Percentiles rank a stretch among this genome's conserved stretches.
Evolutionary conservation across 495 filamentous ascomycete genomes (phyloP).

Genomic region (Penicillium roqueforti): DNA sequence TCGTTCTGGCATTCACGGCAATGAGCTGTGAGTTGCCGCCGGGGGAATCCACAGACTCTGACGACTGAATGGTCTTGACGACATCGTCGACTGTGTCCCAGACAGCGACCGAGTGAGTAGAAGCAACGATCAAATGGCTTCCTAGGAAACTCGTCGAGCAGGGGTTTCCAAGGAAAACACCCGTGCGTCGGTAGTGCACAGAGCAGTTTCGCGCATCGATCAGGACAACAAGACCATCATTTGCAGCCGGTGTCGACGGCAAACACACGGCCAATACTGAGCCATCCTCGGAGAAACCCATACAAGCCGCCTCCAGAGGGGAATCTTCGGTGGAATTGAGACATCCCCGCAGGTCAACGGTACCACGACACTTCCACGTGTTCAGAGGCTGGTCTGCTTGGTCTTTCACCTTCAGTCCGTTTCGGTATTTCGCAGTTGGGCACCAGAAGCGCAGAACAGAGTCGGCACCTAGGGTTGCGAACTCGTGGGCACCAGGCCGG

Average conservation of each 20-base stretch:
- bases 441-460: constrained; percentile 73
- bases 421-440: constrained; percentile 57
- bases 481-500: constrained; percentile 60
- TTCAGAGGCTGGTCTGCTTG: constrained; percentile 50
- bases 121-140: constrained; percentile 34
- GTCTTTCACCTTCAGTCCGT: constrained; percentile 56
- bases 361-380: constrained; percentile 68
- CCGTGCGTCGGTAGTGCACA: constrained; percentile 32
- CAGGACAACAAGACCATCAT: constrained; percentile 30
- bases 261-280: constrained; percentile 68
- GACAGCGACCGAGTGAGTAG: constrained; percentile 32
- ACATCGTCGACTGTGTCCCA: constrained; percentile 45
- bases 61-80: constrained; percentile 26
- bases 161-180: constrained; percentile 29
- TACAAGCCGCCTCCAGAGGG: constrained; percentile 25
- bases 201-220: constrained; percentile 33
- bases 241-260: constrained; percentile 25
- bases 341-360: constrained; percentile 48
- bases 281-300: constrained; percentile 81
- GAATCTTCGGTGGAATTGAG: constrained; percentile 36
- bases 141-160: constrained; percentile 35
- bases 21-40: constrained; percentile 21
- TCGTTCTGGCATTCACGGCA: constrained; percentile 35
- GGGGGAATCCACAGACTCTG: constrained; percentile 7
- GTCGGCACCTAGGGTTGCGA: constrained; percentile 83